Base-by-base conservation (phyloP, 257 asterid genomes). In the Buddleja alternifolia region DNA sequence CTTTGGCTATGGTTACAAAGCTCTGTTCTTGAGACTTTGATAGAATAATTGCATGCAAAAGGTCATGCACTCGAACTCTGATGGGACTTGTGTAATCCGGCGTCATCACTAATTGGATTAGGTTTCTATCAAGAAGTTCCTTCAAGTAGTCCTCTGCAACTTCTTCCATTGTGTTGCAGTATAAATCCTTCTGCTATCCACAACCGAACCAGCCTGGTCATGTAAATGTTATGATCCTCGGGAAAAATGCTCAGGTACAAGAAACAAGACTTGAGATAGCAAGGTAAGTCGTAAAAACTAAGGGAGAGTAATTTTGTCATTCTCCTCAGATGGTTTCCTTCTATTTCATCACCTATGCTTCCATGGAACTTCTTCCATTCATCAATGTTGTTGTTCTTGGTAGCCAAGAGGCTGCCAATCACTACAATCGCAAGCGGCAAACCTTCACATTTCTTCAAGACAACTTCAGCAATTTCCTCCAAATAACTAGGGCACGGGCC, bases 341-440 rank as follows among this genome's bases (percentile, higher is more conserved):
- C 72, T 3, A 75, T 10, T 67, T 67, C 84, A 37, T 47, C 62
- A 15, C 67, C 70, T 66, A 75, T 73, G 65, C 66, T 71, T 20
- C 17, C 64, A 44, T 51, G 23, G 14, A 79, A 62, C 57, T 37
- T 68, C n/a, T n/a, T n/a, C n/a, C n/a, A n/a, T n/a, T n/a, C n/a
- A n/a, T n/a, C n/a, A n/a, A n/a, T n/a, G n/a, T n/a, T n/a, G n/a
- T n/a, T n/a, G n/a, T n/a, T n/a, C n/a, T n/a, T n/a, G n/a, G n/a
- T n/a, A n/a, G n/a, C n/a, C n/a, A n/a, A n/a, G n/a, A n/a, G n/a
- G n/a, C n/a, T n/a, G n/a, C n/a, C n/a, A n/a, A n/a, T n/a, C n/a
- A n/a, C n/a, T n/a, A n/a, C n/a, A n/a, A n/a, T n/a, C n/a, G n/a
- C n/a, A n/a, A n/a, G n/a, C n/a, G n/a, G n/a, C n/a, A n/a, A n/a